Base-by-base conservation (phyloP, 2,329 filamentous ascomycete genomes). In the Diplodia intermedia region DNA sequence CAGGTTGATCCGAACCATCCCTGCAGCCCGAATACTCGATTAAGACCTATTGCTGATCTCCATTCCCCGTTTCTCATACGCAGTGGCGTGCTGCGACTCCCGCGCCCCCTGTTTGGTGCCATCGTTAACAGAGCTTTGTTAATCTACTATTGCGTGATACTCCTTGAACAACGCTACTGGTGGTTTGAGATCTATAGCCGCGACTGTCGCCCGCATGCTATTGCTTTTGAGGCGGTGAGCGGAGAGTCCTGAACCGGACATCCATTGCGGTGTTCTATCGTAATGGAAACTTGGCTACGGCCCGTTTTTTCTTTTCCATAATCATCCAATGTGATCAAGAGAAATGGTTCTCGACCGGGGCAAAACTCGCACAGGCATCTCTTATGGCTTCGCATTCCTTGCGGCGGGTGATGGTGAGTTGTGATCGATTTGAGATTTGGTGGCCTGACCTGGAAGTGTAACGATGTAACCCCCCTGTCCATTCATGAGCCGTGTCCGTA, bases 1-100 rank as follows among this genome's bases (percentile, higher is more conserved):
- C 43, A 47, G 20, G 18, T 26, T 4, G 38, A n/a, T 47, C 56
- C 56, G 56, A 61, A 38, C 29, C 38, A 61, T n/a, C 23, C 56
- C 43, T 61, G 56, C 4, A 14, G 6, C 7, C 20, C 40, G 40
- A 47, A 7, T 20, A 20, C 43, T 47, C 43, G 43, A 47, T 47
- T 20, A 9, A 20, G 43, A 20, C 18, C 43, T 47, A 20, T 4
- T 47, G n/a, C 43, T 47, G n/a, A 47, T 47, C 43, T 47, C 18
- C 18, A 20, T 20, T 47, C n/a, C 18, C 43, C 43, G n/a, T 47
- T 47, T 47, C n/a, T 11, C 18, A 47, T 47, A 7, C 7, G 4
- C 36, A 11, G 8, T 38, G 36, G 36, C 36, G 36, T 12, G 36
- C 36, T 3, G 36, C 36, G 8, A 12, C 36, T 38, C 11, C 7